Conservation (phyloP, 2,329 filamentous ascomycete genomes). For the Ilyonectria sp. region DNA sequence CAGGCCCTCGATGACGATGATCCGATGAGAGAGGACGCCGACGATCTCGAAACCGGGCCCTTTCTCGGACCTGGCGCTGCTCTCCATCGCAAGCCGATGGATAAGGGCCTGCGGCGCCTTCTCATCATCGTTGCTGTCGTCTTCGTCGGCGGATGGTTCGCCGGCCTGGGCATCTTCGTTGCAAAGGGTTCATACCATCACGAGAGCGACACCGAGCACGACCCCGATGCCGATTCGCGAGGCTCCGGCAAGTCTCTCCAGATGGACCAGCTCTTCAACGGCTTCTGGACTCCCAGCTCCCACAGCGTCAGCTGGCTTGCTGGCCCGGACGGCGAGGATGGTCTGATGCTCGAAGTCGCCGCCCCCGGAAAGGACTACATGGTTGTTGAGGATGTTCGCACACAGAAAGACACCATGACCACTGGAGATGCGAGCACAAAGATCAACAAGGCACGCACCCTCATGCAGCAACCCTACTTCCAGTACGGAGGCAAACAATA, state of each 20-base stretch:
- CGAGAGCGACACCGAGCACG: slow-evolving; percentile 73
- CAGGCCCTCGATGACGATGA: slow-evolving; percentile 63
- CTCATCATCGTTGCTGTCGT: slow-evolving; percentile 74
- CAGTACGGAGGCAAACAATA: slow-evolving; percentile 69
- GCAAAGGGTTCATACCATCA: slow-evolving; percentile 76
- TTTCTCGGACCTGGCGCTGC: slow-evolving; percentile 62
- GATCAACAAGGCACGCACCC: slow-evolving; percentile 70
- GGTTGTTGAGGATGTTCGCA: slow-evolving; percentile 87
- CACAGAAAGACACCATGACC: slow-evolving; percentile 53
- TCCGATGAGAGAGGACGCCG: slow-evolving; percentile 51
- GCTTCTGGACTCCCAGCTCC: slow-evolving; percentile 74
- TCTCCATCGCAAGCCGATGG: slow-evolving; percentile 69
- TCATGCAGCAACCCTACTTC: slow-evolving; percentile 82
- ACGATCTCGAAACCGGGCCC: slow-evolving; percentile 66
- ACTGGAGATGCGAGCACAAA: slow-evolving; percentile 50
- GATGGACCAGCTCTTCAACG: slow-evolving; percentile 77
- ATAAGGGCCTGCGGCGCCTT: slow-evolving; percentile 74
- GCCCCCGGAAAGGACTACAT: slow-evolving; percentile 79
- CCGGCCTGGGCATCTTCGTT: slow-evolving; percentile 78
- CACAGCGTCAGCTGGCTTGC: slow-evolving; percentile 84
- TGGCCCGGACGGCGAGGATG: slow-evolving; percentile 84
- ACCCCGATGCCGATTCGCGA: slow-evolving; percentile 75
- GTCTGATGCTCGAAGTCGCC: slow-evolving; percentile 83
- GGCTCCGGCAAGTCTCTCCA: slow-evolving; percentile 81
- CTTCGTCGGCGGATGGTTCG: slow-evolving; percentile 77